Conservation (phyloP, 495 filamentous ascomycete genomes). For the Geoglossum glabrum region DNA sequence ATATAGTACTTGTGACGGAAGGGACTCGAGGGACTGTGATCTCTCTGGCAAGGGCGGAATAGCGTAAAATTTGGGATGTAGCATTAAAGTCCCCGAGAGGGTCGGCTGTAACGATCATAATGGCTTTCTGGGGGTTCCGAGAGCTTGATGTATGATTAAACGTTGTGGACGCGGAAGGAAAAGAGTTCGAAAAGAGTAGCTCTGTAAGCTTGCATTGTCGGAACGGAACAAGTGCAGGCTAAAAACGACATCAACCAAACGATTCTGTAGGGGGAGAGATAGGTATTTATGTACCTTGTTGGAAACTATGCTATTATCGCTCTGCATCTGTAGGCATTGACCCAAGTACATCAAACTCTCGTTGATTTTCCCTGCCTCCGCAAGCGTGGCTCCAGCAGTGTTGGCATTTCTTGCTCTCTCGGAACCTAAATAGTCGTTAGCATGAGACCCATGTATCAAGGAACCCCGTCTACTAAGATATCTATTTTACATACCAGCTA, state of each 20-base stretch:
- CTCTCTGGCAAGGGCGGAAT: conserved; percentile 83
- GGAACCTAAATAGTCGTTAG: conserved; percentile 31
- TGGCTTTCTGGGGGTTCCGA: conserved; percentile 50
- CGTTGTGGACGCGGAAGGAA: conserved; percentile 43
- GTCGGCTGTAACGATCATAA: conserved; percentile 95
- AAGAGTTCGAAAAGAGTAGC: conserved; percentile 86
- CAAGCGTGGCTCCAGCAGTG: conserved; percentile 77
- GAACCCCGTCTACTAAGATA: not conserved
- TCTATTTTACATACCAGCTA: conserved; percentile 41
- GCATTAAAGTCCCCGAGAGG: conserved; percentile 89
- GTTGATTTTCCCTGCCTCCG: conserved; percentile 94
- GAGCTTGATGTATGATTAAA: conserved; percentile 10
- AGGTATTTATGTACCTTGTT: conserved; percentile 37
- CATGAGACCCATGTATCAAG: not conserved
- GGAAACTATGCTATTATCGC: conserved; percentile 41
- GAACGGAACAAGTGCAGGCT: conserved; percentile 71
- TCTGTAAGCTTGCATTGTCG: conserved; percentile 95
- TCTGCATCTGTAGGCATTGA: conserved; percentile 93
- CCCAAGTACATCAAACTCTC: conserved; percentile 95
- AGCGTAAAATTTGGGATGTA: conserved; percentile 86
- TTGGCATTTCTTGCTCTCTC: conserved; percentile 86
- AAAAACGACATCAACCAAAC: not conserved
- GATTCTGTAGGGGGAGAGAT: not conserved
- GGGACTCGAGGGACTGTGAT: conserved; percentile 81
- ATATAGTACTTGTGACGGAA: conserved; percentile 44